Percentiles rank a stretch among this genome's conserved stretches.
phyloP scores from a whole-genome alignment of 192 early-diverging fungal species.

The Linnemannia exigua region DNA sequence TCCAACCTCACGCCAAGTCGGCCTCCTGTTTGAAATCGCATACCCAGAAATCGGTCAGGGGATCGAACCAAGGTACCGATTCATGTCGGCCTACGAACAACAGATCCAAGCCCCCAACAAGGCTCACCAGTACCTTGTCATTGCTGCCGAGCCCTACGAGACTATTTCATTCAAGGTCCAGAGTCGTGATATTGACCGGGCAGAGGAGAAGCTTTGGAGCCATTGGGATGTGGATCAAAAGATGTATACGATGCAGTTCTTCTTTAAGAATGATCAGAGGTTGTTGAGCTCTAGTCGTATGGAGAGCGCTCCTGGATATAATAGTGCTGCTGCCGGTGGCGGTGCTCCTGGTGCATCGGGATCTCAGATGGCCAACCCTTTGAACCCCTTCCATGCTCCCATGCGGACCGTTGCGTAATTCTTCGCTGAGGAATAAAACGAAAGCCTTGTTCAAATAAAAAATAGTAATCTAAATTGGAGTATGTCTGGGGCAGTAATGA shows the following conservation, averaged over 20 bases:
- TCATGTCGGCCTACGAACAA: constrained; percentile 98
- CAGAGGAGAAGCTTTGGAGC: constrained; percentile 90
- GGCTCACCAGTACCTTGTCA: constrained; percentile 91
- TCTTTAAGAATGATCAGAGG: constrained; percentile 80
- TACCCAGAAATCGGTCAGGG: constrained; percentile 93
- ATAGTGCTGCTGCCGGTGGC: constrained; percentile 35
- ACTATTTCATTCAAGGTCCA: constrained; percentile 95
- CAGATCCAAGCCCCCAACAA: constrained; percentile 88
- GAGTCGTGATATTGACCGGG: constrained; percentile 91
- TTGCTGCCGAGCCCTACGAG: constrained; percentile 98
- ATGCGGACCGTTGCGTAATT: constrained; percentile 50
- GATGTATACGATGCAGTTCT: constrained; percentile 92
- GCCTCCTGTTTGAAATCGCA: constrained; percentile 93
- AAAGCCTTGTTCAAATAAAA: no score
- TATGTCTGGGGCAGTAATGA: no score
- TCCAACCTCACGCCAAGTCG: constrained; percentile 87
- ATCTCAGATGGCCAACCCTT: constrained; percentile 51
- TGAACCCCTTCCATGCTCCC: constrained; percentile 55
- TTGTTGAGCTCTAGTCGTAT: constrained; percentile 48
- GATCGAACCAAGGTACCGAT: constrained; percentile 90
- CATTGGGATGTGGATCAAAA: constrained; percentile 95
- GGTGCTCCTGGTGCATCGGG: constrained; percentile 29
- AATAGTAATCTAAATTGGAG: no score
- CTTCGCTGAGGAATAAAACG: neutral
- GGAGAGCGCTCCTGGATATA: constrained; percentile 52